A percentile compares a stretch with the other conserved stretches of the same genome.
These are phyloP conservation scores for Aspergillus carbonarius DNA, from an alignment of 2,329 filamentous ascomycete genomes.

Conservation along the genomic window DNA sequence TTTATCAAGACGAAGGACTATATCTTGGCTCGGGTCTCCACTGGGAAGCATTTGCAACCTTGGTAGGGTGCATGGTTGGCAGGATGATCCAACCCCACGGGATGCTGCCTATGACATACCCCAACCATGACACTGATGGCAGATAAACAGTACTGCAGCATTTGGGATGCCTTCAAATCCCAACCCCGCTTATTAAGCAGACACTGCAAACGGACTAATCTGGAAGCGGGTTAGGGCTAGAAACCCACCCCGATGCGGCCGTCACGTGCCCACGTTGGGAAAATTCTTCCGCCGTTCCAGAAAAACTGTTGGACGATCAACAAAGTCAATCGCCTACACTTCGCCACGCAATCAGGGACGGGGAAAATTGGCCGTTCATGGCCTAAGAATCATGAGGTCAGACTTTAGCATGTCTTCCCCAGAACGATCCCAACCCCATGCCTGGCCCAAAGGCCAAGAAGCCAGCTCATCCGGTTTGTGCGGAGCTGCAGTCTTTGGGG, in stretches of 20 bases:
- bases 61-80: too few relatives aligned
- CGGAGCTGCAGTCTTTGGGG: too few relatives aligned
- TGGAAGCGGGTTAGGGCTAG: not conserved
- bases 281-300: not conserved
- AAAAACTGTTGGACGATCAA: not conserved
- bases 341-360: not conserved
- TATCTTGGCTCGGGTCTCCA: too few relatives aligned
- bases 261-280: not conserved
- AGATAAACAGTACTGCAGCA: too few relatives aligned
- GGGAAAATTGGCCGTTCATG: not conserved
- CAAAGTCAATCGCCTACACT: not conserved
- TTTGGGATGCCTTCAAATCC: too few relatives aligned
- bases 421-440: too few relatives aligned
- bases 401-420: not conserved
- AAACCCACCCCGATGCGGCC: not conserved
- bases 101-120: too few relatives aligned
- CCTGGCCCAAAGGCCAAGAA: not conserved
- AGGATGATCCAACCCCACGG: too few relatives aligned
- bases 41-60: too few relatives aligned
- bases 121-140: too few relatives aligned
- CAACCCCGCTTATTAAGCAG: too few relatives aligned
- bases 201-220: not conserved
- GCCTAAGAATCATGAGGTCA: not conserved
- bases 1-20: too few relatives aligned
- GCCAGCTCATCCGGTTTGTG: not conserved